These are phyloP conservation scores for Curvularia hawaiiensis DNA, from an alignment of 2,329 filamentous ascomycete species.

Conservation along the genomic window DNA sequence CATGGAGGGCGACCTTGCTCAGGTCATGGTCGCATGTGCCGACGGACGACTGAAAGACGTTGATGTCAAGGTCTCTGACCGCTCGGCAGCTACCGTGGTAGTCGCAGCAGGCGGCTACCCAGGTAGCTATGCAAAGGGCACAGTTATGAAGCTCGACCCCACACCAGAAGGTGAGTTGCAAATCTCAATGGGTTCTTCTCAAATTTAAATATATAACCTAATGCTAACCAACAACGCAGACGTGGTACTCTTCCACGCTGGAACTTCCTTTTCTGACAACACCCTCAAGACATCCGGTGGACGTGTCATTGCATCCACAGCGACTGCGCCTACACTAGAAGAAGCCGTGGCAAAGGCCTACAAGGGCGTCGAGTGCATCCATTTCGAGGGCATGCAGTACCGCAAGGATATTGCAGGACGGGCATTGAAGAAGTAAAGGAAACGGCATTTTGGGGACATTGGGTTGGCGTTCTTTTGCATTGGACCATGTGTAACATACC, in stretches of 20 bases:
- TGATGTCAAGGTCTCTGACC: slow-evolving; percentile 67
- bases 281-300: slow-evolving; percentile 81
- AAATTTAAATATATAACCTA: neutral
- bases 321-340: slow-evolving; percentile 74
- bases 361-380: slow-evolving; percentile 75
- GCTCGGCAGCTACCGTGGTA: slow-evolving; percentile 89
- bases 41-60: slow-evolving; percentile 74
- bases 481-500: neutral
- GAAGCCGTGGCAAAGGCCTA: slow-evolving; percentile 90
- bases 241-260: slow-evolving; percentile 87
- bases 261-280: slow-evolving; percentile 68
- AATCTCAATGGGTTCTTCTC: slow-evolving; percentile 33
- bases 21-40: slow-evolving; percentile 86
- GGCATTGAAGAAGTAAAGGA: slow-evolving; percentile 46
- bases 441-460: neutral
- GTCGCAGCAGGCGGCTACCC: slow-evolving; percentile 92
- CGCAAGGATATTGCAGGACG: slow-evolving; percentile 82
- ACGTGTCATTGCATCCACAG: slow-evolving; percentile 91
- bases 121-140: slow-evolving; percentile 79
- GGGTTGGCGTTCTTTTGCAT: slow-evolving; percentile 3
- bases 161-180: slow-evolving; percentile 56
- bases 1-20: slow-evolving; percentile 83
- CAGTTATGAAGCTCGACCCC: slow-evolving; percentile 61
- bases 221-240: slow-evolving; percentile 40
- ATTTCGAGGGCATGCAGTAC: slow-evolving; percentile 89